Evolutionary conservation across 2,329 filamentous ascomycete genomes (phyloP).

Genomic region (Diaporthe ampelina): DNA sequence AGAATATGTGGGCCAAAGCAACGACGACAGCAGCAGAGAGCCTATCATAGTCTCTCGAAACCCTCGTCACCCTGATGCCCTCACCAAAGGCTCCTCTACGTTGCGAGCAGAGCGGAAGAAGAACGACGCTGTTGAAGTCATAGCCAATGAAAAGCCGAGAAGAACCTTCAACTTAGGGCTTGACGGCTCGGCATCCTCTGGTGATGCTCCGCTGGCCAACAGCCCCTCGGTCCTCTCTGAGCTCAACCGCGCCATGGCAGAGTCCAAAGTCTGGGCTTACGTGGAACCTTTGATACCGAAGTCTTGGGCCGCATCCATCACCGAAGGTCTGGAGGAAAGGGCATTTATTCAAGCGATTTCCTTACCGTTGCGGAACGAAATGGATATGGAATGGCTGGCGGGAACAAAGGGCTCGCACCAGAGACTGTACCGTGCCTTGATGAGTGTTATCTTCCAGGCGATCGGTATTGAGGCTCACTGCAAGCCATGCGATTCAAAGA

Average conservation of each 20-base stretch:
- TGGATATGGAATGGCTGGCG: constrained; percentile 13
- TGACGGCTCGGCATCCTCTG: background rate
- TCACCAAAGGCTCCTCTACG: background rate
- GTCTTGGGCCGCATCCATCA: background rate
- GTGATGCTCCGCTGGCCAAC: background rate
- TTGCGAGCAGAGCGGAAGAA: no score
- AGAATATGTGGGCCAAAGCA: background rate
- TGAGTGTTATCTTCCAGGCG: constrained; percentile 12
- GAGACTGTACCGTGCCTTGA: background rate
- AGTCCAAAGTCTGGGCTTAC: constrained; percentile 24
- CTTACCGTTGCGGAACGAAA: background rate
- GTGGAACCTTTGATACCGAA: background rate
- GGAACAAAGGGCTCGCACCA: background rate
- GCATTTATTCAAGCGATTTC: constrained; percentile 32
- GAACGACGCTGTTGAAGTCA: no score
- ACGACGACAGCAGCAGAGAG: no score
- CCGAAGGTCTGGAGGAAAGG: background rate
- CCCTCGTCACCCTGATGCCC: background rate
- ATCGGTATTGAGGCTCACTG: constrained; percentile 21
- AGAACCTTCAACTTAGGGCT: no score
- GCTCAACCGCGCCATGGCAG: background rate
- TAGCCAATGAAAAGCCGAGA: background rate
- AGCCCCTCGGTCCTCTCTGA: background rate
- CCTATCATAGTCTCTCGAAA: background rate
- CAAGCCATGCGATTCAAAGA: background rate